Evolutionary conservation across 306 rosid species (phyloP).

Genomic region (Neltuma alba): DNA sequence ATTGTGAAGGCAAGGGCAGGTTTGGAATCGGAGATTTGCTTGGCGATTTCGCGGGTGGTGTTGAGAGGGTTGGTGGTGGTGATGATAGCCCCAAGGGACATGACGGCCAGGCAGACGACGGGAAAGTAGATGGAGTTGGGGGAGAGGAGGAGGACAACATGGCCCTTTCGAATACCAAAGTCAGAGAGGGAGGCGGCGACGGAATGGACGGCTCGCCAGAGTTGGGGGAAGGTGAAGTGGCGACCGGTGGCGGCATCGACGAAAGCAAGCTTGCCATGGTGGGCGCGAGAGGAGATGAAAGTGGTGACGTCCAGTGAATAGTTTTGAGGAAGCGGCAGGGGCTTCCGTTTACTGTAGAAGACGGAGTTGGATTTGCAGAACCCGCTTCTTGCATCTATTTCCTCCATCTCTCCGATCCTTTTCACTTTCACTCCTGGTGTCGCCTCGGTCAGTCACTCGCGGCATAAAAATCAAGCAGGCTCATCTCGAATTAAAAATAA

Average conservation of each 20-base stretch:
- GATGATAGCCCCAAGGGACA: constrained; percentile 89
- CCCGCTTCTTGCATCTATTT: constrained; percentile 40
- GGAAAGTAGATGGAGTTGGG: constrained; percentile 87
- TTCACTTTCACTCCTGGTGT: no score
- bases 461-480: not conserved
- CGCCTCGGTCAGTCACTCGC: not conserved
- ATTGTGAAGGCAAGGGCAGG: constrained; percentile 80
- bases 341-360: constrained; percentile 75
- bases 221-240: constrained; percentile 57
- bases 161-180: constrained; percentile 73
- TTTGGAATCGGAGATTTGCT: constrained; percentile 76
- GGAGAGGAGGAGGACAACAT: constrained; percentile 78
- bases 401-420: not conserved
- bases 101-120: constrained; percentile 74
- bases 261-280: constrained; percentile 70
- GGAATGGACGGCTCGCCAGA: constrained; percentile 70
- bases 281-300: constrained; percentile 81
- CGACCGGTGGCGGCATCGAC: constrained; percentile 79
- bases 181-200: constrained; percentile 61
- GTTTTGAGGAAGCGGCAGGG: constrained; percentile 62
- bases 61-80: constrained; percentile 95
- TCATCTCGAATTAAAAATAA: no score
- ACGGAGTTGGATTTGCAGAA: constrained; percentile 58
- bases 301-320: constrained; percentile 62
- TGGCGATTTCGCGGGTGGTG: constrained; percentile 73